Conservation (phyloP, 495 filamentous ascomycete genomes). For the Chaetomium tenue region DNA sequence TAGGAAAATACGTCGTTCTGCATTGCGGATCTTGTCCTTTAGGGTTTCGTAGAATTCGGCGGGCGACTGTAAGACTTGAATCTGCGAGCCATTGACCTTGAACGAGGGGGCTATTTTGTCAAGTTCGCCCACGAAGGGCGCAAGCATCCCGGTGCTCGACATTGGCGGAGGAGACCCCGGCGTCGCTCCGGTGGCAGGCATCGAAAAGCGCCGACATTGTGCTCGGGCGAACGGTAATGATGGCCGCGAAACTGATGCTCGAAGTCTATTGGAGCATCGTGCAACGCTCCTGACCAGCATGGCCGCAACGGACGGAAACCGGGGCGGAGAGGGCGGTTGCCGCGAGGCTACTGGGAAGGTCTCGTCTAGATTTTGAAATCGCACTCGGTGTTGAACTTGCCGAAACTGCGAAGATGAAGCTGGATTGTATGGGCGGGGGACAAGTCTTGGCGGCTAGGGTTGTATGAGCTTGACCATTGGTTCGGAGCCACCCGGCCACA, state of each 20-base stretch:
- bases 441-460: constrained; percentile 13
- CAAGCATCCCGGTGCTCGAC: constrained; percentile 50
- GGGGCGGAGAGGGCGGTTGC: constrained; percentile 1
- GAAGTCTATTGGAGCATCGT: constrained; percentile 36
- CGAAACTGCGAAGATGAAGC: constrained; percentile 13
- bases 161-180: constrained; percentile 23
- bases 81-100: constrained; percentile 74
- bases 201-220: constrained; percentile 46
- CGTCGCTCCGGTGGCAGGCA: constrained; percentile 35
- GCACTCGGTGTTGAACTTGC: constrained; percentile 16
- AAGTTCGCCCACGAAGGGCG: constrained; percentile 72
- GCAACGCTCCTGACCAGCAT: constrained; percentile 40
- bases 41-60: constrained; percentile 82
- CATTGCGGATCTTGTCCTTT: constrained; percentile 80
- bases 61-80: constrained; percentile 75
- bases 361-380: constrained; percentile 11
- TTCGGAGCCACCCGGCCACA: constrained; percentile 19
- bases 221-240: constrained; percentile 32
- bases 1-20: constrained; percentile 77
- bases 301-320: constrained; percentile 23
- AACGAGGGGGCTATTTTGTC: constrained; percentile 89
- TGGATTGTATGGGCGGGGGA: background rate
- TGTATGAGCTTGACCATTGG: constrained; percentile 26
- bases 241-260: constrained; percentile 27
- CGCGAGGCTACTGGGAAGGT: constrained; percentile 15